These are phyloP conservation scores for Amanita rubescens DNA, from an alignment of 768 basidiomycete genomes.

Conservation along the genomic window DNA sequence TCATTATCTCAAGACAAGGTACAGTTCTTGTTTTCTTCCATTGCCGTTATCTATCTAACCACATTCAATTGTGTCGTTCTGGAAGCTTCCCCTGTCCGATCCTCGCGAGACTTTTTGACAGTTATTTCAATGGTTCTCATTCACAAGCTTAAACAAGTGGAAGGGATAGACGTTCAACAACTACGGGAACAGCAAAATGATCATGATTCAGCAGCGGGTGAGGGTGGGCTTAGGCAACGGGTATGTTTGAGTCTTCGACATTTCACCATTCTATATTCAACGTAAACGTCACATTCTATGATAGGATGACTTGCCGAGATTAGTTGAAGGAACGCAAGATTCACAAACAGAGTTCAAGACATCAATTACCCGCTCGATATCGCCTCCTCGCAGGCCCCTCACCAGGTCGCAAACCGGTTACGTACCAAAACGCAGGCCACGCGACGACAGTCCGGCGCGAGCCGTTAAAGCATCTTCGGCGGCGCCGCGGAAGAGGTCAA, in stretches of 20 bases:
- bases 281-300: not conserved
- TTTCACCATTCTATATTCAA: not conserved
- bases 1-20: not conserved
- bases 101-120: slow-evolving; percentile 1
- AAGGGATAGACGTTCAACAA: slow-evolving; percentile 11
- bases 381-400: slow-evolving; percentile 19
- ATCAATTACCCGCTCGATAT: not conserved
- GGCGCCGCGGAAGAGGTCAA: slow-evolving; percentile 3
- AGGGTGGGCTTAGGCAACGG: not conserved
- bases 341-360: slow-evolving; percentile 6
- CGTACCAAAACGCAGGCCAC: slow-evolving; percentile 21
- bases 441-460: slow-evolving; percentile 12
- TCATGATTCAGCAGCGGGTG: not conserved
- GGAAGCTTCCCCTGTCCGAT: slow-evolving; percentile 13
- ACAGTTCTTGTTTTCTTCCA: not conserved
- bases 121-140: slow-evolving; percentile 14
- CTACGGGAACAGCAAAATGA: not conserved
- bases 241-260: slow-evolving; percentile 3
- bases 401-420: slow-evolving; percentile 31
- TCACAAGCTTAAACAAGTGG: slow-evolving; percentile 16
- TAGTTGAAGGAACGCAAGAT: not conserved
- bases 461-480: not conserved
- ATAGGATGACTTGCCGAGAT: not conserved
- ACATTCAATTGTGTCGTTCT: not conserved
- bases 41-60: not conserved